Conservation (phyloP, 768 basidiomycete genomes). For the Trametes cingulata region DNA sequence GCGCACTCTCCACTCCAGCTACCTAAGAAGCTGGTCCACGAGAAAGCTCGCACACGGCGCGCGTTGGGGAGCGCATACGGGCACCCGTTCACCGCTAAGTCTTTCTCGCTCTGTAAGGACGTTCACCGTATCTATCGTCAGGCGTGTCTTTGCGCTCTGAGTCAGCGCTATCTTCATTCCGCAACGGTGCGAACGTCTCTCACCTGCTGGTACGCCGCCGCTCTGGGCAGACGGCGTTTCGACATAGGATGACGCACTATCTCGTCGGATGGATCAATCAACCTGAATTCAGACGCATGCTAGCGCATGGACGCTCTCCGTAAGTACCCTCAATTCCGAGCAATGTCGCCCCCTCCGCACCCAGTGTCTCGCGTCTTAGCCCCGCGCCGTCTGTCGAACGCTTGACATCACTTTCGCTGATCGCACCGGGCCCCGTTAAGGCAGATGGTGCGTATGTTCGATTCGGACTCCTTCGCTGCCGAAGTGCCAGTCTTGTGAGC, state of each 20-base stretch:
- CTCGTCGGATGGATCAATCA: background rate
- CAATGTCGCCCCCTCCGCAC: background rate
- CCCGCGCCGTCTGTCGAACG: background rate
- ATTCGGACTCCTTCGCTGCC: background rate
- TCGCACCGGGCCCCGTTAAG: background rate
- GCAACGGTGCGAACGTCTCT: background rate
- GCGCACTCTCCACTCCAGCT: background rate
- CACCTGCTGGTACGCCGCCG: background rate
- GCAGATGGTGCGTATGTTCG: background rate
- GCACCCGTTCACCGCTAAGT: background rate
- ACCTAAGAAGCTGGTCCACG: background rate
- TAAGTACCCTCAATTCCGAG: background rate
- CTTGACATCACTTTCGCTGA: background rate
- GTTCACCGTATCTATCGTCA: background rate
- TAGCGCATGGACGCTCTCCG: background rate
- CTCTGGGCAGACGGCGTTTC: background rate
- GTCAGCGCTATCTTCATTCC: background rate
- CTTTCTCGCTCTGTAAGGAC: background rate
- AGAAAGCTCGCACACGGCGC: background rate
- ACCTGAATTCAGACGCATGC: background rate
- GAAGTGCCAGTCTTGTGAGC: background rate
- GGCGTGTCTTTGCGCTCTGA: background rate
- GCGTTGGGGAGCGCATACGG: background rate
- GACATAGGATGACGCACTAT: background rate
- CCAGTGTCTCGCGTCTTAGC: background rate